Base-by-base conservation (phyloP, 106 monocot species). In the Vanilla planifolia region DNA sequence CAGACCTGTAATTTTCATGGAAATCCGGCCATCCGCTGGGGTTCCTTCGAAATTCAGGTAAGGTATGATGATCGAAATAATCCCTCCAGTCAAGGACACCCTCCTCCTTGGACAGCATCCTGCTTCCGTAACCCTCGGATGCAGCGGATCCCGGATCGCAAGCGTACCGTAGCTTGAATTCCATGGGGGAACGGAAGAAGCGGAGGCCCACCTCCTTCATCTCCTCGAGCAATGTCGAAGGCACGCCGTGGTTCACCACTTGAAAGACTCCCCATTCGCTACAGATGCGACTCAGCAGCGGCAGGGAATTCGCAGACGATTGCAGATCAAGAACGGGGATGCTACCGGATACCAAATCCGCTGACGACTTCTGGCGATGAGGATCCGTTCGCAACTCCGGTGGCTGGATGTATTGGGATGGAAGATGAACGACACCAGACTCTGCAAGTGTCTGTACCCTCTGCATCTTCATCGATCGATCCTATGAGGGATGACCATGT, bases 31-130 rank as follows among this genome's bases (percentile, higher is more conserved):
- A 98, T 24, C 68, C 62, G 48, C 32, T 43, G 13, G 84, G 81
- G 36, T 92, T 48, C 48, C 92, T 55, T 1, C 91, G 67, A 9
- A 84, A 71, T 42, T 85, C 75, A 11, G 98, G 98, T 9, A 98
- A 73, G 0, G 88, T 78, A 62, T 98, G 98, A 56, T 92, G 98
- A 61, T 98, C 87, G 51, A 92, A 98, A 64, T 98, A 98, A 52
- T 92, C 88, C 69, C 98, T 78, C 98, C 98, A 98, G 41, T 98
- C 92, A 16, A 98, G 73, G 34, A 88, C 88, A 6, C 70, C 72
- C 4, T 84, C 98, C 15, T 79, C 81, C 59, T 73, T 78, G 7
- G 78, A 43, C 44, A 98, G 70, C 88, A 98, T 79, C 43, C 77
- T 56, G 67, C 98, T 92, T 4, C 98, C 91, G 63, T 92, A 98